A percentile compares a stretch with the other conserved stretches of the same genome.
phyloP scores from a whole-genome alignment of 371 early-diverging fungal species.

The Mucor piriformis region DNA sequence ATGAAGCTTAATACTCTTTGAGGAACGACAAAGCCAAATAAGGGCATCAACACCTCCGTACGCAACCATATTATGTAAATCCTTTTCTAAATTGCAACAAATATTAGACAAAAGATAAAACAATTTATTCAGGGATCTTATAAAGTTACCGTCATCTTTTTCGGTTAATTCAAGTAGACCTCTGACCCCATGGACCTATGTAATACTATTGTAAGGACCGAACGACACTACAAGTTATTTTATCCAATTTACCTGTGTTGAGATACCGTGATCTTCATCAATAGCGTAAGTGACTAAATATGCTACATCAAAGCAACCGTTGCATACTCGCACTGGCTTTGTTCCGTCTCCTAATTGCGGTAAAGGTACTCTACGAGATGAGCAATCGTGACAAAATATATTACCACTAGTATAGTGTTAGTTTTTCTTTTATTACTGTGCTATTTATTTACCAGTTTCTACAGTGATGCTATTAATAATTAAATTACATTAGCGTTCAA shows the following conservation, averaged over 20 bases:
- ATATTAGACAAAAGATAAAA: neutral
- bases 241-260: slow-evolving; percentile 54
- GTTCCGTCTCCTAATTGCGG: slow-evolving; percentile 66
- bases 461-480: slow-evolving; percentile 62
- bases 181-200: slow-evolving; percentile 66
- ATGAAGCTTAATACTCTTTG: slow-evolving; percentile 51
- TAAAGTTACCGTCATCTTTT: slow-evolving; percentile 51
- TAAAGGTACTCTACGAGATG: slow-evolving; percentile 57
- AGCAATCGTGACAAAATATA: slow-evolving; percentile 67
- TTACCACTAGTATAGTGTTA: no score
- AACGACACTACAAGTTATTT: neutral
- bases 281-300: slow-evolving; percentile 65
- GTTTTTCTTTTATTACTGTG: no score
- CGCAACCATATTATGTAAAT: slow-evolving; percentile 53
- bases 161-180: slow-evolving; percentile 63
- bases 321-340: slow-evolving; percentile 64
- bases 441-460: slow-evolving; percentile 58
- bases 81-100: slow-evolving; percentile 43
- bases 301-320: slow-evolving; percentile 64
- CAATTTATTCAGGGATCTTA: neutral
- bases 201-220: neutral
- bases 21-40: slow-evolving; percentile 57
- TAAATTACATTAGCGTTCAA: neutral
- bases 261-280: slow-evolving; percentile 63
- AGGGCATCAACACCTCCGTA: slow-evolving; percentile 68